A percentile compares a stretch with the other conserved stretches of the same genome.
phyloP scores from a whole-genome alignment of 2,329 filamentous ascomycete species.

The Colletotrichum tabaci region DNA sequence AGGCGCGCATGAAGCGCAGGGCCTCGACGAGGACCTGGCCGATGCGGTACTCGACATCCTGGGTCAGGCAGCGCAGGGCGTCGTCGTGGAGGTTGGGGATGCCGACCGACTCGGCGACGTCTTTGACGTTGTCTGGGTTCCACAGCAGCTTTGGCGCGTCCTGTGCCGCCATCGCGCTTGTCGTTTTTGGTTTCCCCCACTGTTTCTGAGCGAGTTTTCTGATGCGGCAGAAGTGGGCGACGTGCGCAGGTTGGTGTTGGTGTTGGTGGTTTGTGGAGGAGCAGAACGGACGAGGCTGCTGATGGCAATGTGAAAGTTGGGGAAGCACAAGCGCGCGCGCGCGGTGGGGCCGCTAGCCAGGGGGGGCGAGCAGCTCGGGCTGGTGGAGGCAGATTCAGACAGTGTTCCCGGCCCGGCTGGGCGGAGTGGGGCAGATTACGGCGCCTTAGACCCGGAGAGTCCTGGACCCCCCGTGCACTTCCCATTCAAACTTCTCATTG shows the following conservation, averaged over 20 bases:
- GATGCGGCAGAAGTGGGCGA: neutral
- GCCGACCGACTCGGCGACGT: slow-evolving; percentile 96
- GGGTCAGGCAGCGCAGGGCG: slow-evolving; percentile 86
- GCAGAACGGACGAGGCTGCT: slow-evolving; percentile 21
- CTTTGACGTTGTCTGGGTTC: slow-evolving; percentile 96
- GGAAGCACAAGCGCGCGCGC: slow-evolving; percentile 4
- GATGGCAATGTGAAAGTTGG: slow-evolving; percentile 18
- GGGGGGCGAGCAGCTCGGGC: slow-evolving; percentile 7
- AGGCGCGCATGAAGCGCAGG: slow-evolving; percentile 95
- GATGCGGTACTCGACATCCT: slow-evolving; percentile 96
- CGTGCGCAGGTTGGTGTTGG: neutral
- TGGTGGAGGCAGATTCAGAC: slow-evolving; percentile 9
- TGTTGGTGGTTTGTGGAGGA: neutral
- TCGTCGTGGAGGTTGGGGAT: slow-evolving; percentile 87
- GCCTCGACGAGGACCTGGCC: slow-evolving; percentile 95
- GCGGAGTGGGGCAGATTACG: neutral
- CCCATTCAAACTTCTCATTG: too few relatives aligned
- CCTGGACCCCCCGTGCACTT: too few relatives aligned
- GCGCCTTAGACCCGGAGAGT: too few relatives aligned
- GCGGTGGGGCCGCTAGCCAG: slow-evolving; percentile 3
- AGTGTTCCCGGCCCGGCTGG: neutral
- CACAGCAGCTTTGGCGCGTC: slow-evolving; percentile 74
- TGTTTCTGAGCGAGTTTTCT: neutral
- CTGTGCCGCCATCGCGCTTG: slow-evolving; percentile 34
- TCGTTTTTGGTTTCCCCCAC: neutral